Conservation (phyloP, 2,329 filamentous ascomycete species). For the Aureobasidium musti region DNA sequence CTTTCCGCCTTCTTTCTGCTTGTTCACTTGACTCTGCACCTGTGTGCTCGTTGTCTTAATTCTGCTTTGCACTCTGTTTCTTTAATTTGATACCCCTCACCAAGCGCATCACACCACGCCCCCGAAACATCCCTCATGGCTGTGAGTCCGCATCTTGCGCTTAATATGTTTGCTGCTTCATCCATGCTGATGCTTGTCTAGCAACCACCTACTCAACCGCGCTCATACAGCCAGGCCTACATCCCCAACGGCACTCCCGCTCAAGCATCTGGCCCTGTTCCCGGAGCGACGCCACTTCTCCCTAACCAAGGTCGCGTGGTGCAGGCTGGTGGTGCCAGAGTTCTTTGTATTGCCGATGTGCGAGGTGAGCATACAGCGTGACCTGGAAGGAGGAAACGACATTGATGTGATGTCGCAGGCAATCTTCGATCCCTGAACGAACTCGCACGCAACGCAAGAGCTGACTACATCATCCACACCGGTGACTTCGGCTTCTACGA, state of each 20-base stretch:
- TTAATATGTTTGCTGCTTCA: conserved; percentile 4
- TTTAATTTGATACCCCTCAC: conserved; percentile 28
- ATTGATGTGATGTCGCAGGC: conserved; percentile 58
- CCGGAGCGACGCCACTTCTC: conserved; percentile 51
- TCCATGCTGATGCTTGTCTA: conserved; percentile 34
- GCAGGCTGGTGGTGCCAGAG: conserved; percentile 51
- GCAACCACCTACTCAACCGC: conserved; percentile 55
- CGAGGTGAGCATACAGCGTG: conserved; percentile 45
- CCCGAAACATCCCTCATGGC: conserved; percentile 26
- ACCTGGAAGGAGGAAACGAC: neutral
- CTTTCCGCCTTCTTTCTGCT: conserved; percentile 13
- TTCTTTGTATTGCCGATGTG: conserved; percentile 56
- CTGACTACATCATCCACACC: conserved; percentile 97
- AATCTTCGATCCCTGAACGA: conserved; percentile 96
- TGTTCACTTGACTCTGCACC: conserved; percentile 18
- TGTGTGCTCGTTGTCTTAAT: conserved; percentile 22
- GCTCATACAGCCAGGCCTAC: conserved; percentile 53
- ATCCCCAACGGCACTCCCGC: conserved; percentile 50
- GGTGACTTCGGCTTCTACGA: conserved; percentile 99
- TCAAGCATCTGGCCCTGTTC: conserved; percentile 41
- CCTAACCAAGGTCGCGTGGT: conserved; percentile 57
- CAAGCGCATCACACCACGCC: conserved; percentile 11
- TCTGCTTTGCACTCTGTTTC: conserved; percentile 18
- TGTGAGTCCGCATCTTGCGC: conserved; percentile 27
- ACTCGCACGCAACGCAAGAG: conserved; percentile 88